phyloP scores from a whole-genome alignment of 306 rosid species.

The Cicer judaicum region DNA sequence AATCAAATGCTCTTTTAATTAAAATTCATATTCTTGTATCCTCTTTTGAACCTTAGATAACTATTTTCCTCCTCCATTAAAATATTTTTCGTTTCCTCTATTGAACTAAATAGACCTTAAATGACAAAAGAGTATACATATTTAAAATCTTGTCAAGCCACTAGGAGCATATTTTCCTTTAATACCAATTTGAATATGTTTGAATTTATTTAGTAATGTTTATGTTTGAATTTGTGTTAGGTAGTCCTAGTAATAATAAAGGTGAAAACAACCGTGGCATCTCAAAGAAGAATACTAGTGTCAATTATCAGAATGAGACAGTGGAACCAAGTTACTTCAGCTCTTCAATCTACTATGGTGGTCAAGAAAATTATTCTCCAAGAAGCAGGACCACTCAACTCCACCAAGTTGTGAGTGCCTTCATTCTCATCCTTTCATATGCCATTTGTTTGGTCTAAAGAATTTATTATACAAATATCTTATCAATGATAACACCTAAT shows the following conservation, averaged over 20 bases:
- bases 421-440: conserved; percentile 32
- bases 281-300: conserved; percentile 46
- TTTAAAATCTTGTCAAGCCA: conserved; percentile 24
- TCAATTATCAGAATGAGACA: conserved; percentile 59
- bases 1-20: too few relatives aligned
- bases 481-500: neutral
- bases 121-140: neutral
- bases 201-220: conserved; percentile 37
- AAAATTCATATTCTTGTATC: too few relatives aligned
- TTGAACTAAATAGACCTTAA: too few relatives aligned
- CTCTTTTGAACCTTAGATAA: too few relatives aligned
- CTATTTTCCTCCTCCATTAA: too few relatives aligned
- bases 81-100: too few relatives aligned
- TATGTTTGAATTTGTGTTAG: conserved; percentile 44
- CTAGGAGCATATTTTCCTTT: conserved; percentile 8
- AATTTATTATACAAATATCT: neutral
- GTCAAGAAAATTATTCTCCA: conserved; percentile 83
- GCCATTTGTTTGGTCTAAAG: conserved; percentile 5
- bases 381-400: conserved; percentile 61
- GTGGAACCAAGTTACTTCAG: conserved; percentile 67
- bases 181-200: conserved; percentile 9
- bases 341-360: conserved; percentile 88
- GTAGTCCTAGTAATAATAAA: conserved; percentile 39
- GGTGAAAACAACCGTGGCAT: conserved; percentile 51
- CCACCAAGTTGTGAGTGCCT: conserved; percentile 59